Percentiles rank a stretch among this genome's conserved stretches.
Evolutionary conservation across 1,284 basidiomycete genomes (phyloP).

Genomic region (Microbotryomycetes sp.): DNA sequence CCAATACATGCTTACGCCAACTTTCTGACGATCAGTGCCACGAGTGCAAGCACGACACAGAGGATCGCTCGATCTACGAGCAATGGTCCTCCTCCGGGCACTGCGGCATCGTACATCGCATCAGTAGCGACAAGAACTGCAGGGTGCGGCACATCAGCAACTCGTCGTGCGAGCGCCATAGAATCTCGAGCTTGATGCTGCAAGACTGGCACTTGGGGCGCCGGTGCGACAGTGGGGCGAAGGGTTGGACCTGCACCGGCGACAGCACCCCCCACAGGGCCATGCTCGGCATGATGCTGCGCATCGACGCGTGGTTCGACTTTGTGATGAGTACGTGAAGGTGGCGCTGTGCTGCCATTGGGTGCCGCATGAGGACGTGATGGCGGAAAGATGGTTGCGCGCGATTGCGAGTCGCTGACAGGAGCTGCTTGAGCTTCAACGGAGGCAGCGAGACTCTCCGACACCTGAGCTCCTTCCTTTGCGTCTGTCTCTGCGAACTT

Average conservation of each 20-base stretch:
- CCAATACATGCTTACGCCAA: slow-evolving; percentile 9
- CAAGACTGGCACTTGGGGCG: not conserved
- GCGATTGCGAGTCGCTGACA: not conserved
- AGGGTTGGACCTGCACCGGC: not conserved
- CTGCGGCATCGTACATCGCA: not conserved
- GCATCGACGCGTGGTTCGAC: not conserved
- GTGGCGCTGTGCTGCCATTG: not conserved
- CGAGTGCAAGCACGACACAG: slow-evolving; percentile 16
- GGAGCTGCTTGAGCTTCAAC: not conserved
- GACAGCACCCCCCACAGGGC: not conserved
- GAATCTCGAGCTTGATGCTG: not conserved
- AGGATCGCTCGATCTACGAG: slow-evolving; percentile 27
- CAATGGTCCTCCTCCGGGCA: slow-evolving; percentile 15
- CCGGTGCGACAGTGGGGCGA: not conserved
- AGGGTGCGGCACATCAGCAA: not conserved
- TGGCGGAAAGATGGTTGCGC: not conserved
- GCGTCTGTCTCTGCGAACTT: not conserved
- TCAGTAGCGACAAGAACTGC: not conserved
- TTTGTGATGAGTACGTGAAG: not conserved
- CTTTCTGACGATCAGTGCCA: slow-evolving; percentile 29
- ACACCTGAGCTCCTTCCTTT: not conserved
- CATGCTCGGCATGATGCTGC: too few relatives aligned
- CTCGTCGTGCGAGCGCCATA: not conserved
- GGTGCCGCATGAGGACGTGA: not conserved
- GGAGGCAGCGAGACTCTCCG: not conserved